Conservation (phyloP, 169 alveolate genomes). For the Theileria equi region DNA sequence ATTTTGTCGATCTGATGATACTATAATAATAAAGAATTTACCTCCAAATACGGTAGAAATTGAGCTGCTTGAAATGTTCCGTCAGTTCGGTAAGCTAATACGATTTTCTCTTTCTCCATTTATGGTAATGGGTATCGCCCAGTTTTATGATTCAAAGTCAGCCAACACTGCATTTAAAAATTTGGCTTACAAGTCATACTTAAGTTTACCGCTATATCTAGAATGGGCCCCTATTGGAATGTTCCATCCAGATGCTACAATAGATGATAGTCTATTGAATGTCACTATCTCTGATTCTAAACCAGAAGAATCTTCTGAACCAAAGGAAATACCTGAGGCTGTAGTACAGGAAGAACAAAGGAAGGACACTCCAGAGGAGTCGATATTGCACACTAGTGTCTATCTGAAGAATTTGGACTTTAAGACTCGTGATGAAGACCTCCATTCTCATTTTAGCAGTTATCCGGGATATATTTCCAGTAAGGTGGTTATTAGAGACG, state of each 20-base stretch:
- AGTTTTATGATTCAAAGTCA: conserved; percentile 72
- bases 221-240: conserved; percentile 89
- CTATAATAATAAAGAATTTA: conserved; percentile 72
- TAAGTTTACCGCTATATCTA: conserved; percentile 83
- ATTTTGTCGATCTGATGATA: conserved; percentile 43
- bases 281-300: not conserved
- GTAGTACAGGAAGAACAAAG: not conserved
- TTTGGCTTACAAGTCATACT: conserved; percentile 81
- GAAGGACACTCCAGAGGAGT: conserved; percentile 30
- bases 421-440: conserved; percentile 79
- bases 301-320: not conserved
- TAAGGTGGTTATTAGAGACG: conserved; percentile 62
- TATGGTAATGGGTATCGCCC: conserved; percentile 86
- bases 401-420: conserved; percentile 88
- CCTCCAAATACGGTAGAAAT: conserved; percentile 67
- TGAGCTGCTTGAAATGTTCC: conserved; percentile 79
- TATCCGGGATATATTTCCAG: conserved; percentile 71
- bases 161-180: conserved; percentile 86
- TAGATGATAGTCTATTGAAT: not conserved
- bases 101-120: conserved; percentile 85
- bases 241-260: conserved; percentile 27
- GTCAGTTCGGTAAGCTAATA: conserved; percentile 79
- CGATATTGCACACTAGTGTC: conserved; percentile 70
- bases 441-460: conserved; percentile 66
- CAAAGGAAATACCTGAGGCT: not conserved